Conservation (phyloP, 306 rosid species). For the Oemleria cerasiformis region DNA sequence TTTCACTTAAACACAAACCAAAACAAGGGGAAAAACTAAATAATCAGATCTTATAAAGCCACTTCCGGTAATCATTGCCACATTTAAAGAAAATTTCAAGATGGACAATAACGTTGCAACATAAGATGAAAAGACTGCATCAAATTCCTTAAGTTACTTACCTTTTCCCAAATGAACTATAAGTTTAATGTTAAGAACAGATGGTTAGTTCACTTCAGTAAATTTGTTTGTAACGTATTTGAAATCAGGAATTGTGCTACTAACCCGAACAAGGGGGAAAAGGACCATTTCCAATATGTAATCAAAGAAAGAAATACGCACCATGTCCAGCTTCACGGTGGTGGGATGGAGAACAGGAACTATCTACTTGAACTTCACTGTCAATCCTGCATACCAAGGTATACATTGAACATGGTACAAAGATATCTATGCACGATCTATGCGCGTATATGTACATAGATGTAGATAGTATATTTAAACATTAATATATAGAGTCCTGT, state of each 20-base stretch:
- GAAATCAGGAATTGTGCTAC: not conserved
- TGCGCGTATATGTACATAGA: not conserved
- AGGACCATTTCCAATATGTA: too few species aligned
- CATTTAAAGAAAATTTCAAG: too few species aligned
- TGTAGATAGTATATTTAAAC: not conserved
- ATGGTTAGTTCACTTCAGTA: not conserved
- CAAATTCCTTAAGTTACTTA: too few species aligned
- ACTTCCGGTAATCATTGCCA: too few species aligned
- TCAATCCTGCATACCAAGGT: conserved; percentile 59
- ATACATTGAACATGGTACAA: conserved; percentile 11
- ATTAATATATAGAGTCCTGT: not conserved
- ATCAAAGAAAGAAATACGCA: conserved; percentile 18
- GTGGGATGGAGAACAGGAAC: conserved; percentile 49
- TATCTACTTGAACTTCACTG: conserved; percentile 59
- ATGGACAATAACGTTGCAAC: too few species aligned
- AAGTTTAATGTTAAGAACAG: too few species aligned
- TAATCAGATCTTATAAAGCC: too few species aligned
- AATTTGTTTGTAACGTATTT: not conserved
- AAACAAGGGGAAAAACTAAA: too few species aligned
- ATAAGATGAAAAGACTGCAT: too few species aligned
- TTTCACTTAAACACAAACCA: too few species aligned
- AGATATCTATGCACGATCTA: conserved; percentile 8
- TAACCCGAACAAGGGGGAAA: not conserved
- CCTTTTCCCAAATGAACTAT: too few species aligned
- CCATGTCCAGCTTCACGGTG: conserved; percentile 57